A percentile compares a stretch with the other conserved stretches of the same genome.
Conservation (phyloP, 106 monocot species). For the Gastrodia elata region DNA sequence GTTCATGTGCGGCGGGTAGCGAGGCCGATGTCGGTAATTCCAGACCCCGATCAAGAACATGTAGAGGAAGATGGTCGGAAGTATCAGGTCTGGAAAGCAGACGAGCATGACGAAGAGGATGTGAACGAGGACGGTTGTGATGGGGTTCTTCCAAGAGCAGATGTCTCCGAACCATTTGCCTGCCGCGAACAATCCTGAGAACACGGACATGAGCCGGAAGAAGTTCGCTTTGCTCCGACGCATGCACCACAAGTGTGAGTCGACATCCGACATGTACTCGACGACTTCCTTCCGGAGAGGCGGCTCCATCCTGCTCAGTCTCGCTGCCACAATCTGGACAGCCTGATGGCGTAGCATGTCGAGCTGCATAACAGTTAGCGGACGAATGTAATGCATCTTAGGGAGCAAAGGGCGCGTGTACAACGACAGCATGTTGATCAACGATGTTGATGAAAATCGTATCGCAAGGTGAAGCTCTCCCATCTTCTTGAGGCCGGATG, state of each 20-base stretch:
- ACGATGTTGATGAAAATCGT: constrained; percentile 27
- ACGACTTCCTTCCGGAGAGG: constrained; percentile 26
- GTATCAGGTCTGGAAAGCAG: constrained; percentile 34
- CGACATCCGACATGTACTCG: constrained; percentile 34
- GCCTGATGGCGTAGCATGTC: constrained; percentile 36
- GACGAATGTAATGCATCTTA: constrained; percentile 31
- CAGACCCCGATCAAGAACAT: constrained; percentile 36
- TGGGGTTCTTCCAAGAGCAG: constrained; percentile 37
- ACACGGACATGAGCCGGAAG: constrained; percentile 38
- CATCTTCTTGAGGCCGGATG: constrained; percentile 28
- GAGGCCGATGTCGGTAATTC: constrained; percentile 31
- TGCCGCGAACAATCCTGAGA: constrained; percentile 24
- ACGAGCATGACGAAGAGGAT: constrained; percentile 27
- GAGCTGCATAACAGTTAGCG: constrained; percentile 32
- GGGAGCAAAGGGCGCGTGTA: constrained; percentile 28
- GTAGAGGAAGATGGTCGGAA: constrained; percentile 28
- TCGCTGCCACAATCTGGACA: constrained; percentile 33
- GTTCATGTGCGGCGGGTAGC: constrained; percentile 30
- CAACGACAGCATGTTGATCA: constrained; percentile 28
- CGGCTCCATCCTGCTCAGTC: constrained; percentile 31
- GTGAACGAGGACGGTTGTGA: constrained; percentile 22
- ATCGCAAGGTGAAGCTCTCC: constrained; percentile 36
- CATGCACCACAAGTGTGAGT: constrained; percentile 37
- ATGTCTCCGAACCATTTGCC: constrained; percentile 35
- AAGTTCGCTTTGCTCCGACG: constrained; percentile 33